Conservation (phyloP, 2,329 filamentous ascomycete genomes). For the Harringtonia lauricola region DNA sequence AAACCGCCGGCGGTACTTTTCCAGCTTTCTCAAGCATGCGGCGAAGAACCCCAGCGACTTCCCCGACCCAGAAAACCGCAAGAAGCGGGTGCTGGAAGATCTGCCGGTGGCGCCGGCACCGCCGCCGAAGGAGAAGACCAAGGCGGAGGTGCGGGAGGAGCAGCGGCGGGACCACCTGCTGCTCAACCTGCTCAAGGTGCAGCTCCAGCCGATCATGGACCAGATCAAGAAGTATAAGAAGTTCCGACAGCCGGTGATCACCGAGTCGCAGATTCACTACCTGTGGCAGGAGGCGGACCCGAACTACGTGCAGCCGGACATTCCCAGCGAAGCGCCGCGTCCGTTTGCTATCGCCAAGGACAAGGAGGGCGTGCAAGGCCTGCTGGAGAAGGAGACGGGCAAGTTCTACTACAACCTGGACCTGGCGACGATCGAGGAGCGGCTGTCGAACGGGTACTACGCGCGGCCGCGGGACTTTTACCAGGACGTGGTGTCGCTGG, state of each 20-base stretch:
- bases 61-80: slow-evolving; percentile 75
- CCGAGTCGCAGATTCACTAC: slow-evolving; percentile 64
- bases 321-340: slow-evolving; percentile 45
- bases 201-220: slow-evolving; percentile 92
- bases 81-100: slow-evolving; percentile 70
- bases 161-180: slow-evolving; percentile 74
- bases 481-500: slow-evolving; percentile 72
- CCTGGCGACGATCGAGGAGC: slow-evolving; percentile 84
- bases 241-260: slow-evolving; percentile 72
- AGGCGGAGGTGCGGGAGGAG: slow-evolving; percentile 70
- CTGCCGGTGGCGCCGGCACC: slow-evolving; percentile 66
- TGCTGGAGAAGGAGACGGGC: slow-evolving; percentile 62
- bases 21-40: slow-evolving; percentile 62
- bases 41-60: slow-evolving; percentile 78
- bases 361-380: slow-evolving; percentile 63
- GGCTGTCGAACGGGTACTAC: slow-evolving; percentile 95
- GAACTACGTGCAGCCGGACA: slow-evolving; percentile 48
- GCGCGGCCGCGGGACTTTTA: slow-evolving; percentile 83
- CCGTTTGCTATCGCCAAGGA: slow-evolving; percentile 76
- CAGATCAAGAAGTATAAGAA: slow-evolving; percentile 91
- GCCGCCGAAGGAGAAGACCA: slow-evolving; percentile 55
- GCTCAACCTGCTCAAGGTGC: slow-evolving; percentile 78
- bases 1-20: slow-evolving; percentile 71
- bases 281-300: slow-evolving; percentile 77
- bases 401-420: slow-evolving; percentile 96